phyloP scores from a whole-genome alignment of 2,329 filamentous ascomycete genomes.

The Boeremia exigua region DNA sequence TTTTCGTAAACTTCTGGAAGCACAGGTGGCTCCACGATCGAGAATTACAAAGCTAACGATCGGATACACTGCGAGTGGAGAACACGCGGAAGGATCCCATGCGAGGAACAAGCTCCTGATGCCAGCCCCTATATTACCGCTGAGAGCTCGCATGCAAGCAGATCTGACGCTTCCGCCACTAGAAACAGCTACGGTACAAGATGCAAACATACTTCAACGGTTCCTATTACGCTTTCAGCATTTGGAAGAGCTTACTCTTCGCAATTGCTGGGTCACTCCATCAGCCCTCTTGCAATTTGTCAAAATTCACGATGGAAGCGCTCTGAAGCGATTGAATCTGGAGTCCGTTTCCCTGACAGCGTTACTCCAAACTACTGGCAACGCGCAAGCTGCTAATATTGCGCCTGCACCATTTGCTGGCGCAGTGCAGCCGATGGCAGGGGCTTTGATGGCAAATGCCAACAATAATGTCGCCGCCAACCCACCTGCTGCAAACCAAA shows the following conservation, averaged over 20 bases:
- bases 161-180: not conserved
- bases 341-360: constrained; percentile 69
- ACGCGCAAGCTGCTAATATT: constrained; percentile 4
- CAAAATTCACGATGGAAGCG: constrained; percentile 54
- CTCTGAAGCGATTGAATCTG: constrained; percentile 62
- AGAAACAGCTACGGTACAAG: constrained; percentile 12
- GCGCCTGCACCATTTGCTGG: constrained; percentile 1
- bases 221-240: constrained; percentile 61
- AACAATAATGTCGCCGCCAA: constrained; percentile 21
- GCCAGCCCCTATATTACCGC: constrained; percentile 62
- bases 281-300: constrained; percentile 62
- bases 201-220: constrained; percentile 17
- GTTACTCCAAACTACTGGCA: constrained; percentile 23
- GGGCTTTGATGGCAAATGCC: not conserved
- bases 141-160: constrained; percentile 4
- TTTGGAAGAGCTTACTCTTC: constrained; percentile 65
- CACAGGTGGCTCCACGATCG: constrained; percentile 55
- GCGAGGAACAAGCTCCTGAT: constrained; percentile 68
- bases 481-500: not conserved
- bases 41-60: constrained; percentile 66
- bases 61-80: constrained; percentile 72
- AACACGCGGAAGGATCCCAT: constrained; percentile 66
- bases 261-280: constrained; percentile 73
- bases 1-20: constrained; percentile 61
- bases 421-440: constrained; percentile 1